phyloP scores from a whole-genome alignment of 495 filamentous ascomycete species.

The Xylaria grammica region DNA sequence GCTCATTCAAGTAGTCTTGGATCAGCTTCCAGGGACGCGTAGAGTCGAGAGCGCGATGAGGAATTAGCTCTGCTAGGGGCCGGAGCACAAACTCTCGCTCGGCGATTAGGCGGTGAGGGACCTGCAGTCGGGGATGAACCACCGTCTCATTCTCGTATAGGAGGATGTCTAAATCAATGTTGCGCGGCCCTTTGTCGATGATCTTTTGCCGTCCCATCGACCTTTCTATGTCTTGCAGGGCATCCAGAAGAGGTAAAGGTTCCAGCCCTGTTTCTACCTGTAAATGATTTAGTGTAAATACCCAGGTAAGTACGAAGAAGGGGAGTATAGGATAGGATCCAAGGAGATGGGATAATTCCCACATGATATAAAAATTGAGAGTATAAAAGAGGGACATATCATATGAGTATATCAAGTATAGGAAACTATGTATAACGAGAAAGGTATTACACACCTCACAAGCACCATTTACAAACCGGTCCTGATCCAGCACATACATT shows the following conservation, averaged over 20 bases:
- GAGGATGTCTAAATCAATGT: constrained; percentile 92
- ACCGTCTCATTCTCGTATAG: constrained; percentile 76
- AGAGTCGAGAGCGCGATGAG: constrained; percentile 58
- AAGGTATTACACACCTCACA: constrained; percentile 74
- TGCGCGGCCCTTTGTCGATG: constrained; percentile 91
- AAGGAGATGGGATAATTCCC: neutral
- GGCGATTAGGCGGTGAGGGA: constrained; percentile 84
- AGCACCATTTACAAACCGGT: constrained; percentile 87
- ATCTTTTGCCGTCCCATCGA: constrained; percentile 77
- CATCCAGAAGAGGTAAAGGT: constrained; percentile 76
- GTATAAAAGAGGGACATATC: neutral
- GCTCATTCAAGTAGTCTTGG: constrained; percentile 66
- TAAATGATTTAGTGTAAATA: neutral
- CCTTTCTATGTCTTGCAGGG: constrained; percentile 83
- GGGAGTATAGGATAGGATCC: neutral
- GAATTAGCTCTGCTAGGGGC: constrained; percentile 84
- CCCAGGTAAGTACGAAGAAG: neutral
- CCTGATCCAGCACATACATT: constrained; percentile 94
- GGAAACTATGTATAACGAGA: neutral
- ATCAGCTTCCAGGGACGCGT: constrained; percentile 55
- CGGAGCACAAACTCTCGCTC: constrained; percentile 94
- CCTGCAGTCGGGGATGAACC: constrained; percentile 70
- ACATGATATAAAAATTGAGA: neutral
- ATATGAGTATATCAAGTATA: too few relatives aligned
- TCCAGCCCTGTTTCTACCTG: constrained; percentile 82